Conservation (phyloP, 352 stramenopile species). For the Phytophthora brassicae region DNA sequence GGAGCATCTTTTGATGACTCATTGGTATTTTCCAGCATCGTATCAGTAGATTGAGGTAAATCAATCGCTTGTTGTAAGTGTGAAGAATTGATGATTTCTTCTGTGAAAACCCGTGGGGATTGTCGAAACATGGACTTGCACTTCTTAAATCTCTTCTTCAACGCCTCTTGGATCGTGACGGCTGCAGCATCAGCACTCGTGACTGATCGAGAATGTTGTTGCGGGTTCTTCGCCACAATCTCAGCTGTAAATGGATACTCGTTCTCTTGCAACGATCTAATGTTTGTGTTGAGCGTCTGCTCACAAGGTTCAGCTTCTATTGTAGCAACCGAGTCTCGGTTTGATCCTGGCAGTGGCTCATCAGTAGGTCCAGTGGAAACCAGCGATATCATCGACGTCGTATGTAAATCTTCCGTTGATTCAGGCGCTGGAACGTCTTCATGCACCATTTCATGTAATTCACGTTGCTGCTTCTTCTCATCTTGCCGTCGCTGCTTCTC, state of each 20-base stretch:
- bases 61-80: neutral
- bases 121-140: slow-evolving; percentile 47
- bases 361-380: neutral
- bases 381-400: neutral
- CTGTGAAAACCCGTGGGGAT: slow-evolving; percentile 44
- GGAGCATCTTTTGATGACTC: neutral
- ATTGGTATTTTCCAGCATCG: neutral
- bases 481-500: slow-evolving; percentile 26
- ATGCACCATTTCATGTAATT: slow-evolving; percentile 11
- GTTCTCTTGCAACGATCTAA: neutral
- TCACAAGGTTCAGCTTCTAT: neutral
- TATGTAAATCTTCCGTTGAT: neutral
- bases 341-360: neutral
- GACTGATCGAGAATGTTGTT: neutral
- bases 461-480: slow-evolving; percentile 22
- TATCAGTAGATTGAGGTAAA: neutral
- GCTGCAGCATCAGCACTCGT: slow-evolving; percentile 32
- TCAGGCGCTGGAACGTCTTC: slow-evolving; percentile 14
- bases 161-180: slow-evolving; percentile 44
- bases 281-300: neutral
- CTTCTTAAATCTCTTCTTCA: slow-evolving; percentile 47
- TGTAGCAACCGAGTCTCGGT: neutral
- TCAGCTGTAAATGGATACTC: neutral
- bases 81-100: slow-evolving; percentile 17
- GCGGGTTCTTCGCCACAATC: slow-evolving; percentile 18